Conservation (phyloP, 441 rosid species). For the Bruguiera hainesii region DNA sequence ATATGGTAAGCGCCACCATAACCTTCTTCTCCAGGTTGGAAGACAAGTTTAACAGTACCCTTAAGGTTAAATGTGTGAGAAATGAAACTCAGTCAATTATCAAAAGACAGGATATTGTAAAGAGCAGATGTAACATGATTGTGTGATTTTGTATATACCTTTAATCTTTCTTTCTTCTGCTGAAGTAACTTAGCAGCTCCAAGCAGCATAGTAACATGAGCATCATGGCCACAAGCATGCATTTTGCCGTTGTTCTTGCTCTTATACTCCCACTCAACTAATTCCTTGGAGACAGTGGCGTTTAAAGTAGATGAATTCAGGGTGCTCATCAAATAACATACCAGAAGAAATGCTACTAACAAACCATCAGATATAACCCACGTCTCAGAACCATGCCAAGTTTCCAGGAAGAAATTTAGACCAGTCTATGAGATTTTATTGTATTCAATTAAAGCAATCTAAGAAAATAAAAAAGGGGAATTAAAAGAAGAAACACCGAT, state of each 20-base stretch:
- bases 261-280: slow-evolving; percentile 39
- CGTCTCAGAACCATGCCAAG: too few species aligned
- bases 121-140: too few species aligned
- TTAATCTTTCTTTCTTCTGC: slow-evolving; percentile 22
- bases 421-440: too few species aligned
- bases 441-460: too few species aligned
- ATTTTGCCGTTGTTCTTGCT: slow-evolving; percentile 44
- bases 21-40: slow-evolving; percentile 86
- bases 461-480: too few species aligned
- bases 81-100: background rate
- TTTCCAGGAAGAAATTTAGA: too few species aligned
- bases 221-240: slow-evolving; percentile 61
- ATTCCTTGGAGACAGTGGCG: slow-evolving; percentile 28
- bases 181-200: slow-evolving; percentile 50
- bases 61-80: slow-evolving; percentile 12
- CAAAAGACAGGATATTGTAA: slow-evolving; percentile 1
- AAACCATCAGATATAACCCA: too few species aligned
- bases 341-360: too few species aligned
- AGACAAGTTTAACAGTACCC: slow-evolving; percentile 79
- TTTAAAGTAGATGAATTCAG: background rate
- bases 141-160: slow-evolving; percentile 23
- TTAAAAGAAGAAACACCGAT: too few species aligned
- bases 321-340: too few species aligned
- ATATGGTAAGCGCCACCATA: slow-evolving; percentile 66
- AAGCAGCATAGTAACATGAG: slow-evolving; percentile 49